A percentile compares a stretch with the other conserved stretches of the same genome.
Evolutionary conservation across 257 asterid species (phyloP).

Genomic region (Cynanchum wilfordii): DNA sequence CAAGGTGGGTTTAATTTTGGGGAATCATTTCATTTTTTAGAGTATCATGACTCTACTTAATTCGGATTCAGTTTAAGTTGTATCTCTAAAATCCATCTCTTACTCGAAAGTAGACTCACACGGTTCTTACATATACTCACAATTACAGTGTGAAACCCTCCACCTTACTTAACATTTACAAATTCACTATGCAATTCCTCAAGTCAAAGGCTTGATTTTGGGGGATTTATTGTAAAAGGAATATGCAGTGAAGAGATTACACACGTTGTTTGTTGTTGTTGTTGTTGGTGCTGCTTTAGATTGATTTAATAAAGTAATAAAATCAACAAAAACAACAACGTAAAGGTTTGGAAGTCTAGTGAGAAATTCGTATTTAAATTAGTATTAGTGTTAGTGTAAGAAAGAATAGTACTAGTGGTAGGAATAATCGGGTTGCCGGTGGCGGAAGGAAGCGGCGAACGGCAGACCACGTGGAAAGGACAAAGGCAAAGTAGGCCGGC

Average conservation of each 20-base stretch:
- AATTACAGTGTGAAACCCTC: too few relatives aligned
- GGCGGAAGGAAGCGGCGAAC: conserved; percentile 16
- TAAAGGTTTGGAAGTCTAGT: conserved; percentile 1
- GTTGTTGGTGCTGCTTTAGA: neutral
- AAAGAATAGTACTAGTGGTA: neutral
- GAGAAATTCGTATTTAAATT: neutral
- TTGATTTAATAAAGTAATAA: neutral
- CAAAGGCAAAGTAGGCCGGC: conserved; percentile 14
- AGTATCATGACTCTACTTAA: too few relatives aligned
- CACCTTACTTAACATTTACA: too few relatives aligned
- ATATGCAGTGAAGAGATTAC: conserved; percentile 5
- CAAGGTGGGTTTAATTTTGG: too few relatives aligned
- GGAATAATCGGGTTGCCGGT: neutral
- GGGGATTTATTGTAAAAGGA: neutral
- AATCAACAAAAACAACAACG: neutral
- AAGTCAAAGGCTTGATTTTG: too few relatives aligned
- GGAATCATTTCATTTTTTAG: too few relatives aligned
- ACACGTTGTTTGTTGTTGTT: too few relatives aligned
- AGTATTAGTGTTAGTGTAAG: neutral
- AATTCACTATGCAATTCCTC: too few relatives aligned
- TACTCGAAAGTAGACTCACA: too few relatives aligned
- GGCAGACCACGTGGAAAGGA: conserved; percentile 19
- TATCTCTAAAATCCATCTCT: too few relatives aligned
- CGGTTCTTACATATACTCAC: too few relatives aligned
- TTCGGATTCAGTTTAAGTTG: too few relatives aligned